A percentile compares a stretch with the other conserved stretches of the same genome.
Evolutionary conservation across 305 asterid genomes (phyloP).

Genomic region (Solanum hybrid): DNA sequence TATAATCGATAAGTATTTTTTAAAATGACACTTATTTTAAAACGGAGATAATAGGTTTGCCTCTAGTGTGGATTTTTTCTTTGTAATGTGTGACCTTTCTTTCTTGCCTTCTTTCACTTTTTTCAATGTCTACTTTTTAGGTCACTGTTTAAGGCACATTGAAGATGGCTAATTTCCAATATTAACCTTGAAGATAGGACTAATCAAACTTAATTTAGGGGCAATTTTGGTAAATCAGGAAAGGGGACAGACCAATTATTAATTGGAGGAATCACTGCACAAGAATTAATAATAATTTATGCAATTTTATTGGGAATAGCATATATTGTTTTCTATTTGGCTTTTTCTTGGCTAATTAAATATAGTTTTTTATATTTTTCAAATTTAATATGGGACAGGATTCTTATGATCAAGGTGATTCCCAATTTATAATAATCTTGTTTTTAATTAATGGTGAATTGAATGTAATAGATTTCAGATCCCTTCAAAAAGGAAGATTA

Average conservation of each 20-base stretch:
- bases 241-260: slow-evolving; percentile 22
- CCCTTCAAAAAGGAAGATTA: slow-evolving; percentile 1
- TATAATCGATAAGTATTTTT: no score
- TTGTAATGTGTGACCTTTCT: slow-evolving; percentile 22
- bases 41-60: background rate
- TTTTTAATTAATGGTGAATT: slow-evolving; percentile 7
- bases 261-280: slow-evolving; percentile 31
- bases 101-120: slow-evolving; percentile 13
- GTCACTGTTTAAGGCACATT: slow-evolving; percentile 20
- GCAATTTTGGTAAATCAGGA: slow-evolving; percentile 13
- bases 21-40: background rate
- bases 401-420: slow-evolving; percentile 9
- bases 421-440: background rate
- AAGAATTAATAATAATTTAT: slow-evolving; percentile 20
- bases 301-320: slow-evolving; percentile 42
- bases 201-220: slow-evolving; percentile 14
- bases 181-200: slow-evolving; percentile 7
- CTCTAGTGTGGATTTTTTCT: background rate
- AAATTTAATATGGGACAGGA: slow-evolving; percentile 11
- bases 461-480: background rate
- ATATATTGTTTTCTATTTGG: slow-evolving; percentile 26
- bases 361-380: background rate
- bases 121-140: slow-evolving; percentile 34
- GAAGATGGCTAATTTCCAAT: slow-evolving; percentile 22
- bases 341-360: slow-evolving; percentile 30